phyloP scores from a whole-genome alignment of 2,329 filamentous ascomycete genomes.

The Scedosporium boydii region DNA sequence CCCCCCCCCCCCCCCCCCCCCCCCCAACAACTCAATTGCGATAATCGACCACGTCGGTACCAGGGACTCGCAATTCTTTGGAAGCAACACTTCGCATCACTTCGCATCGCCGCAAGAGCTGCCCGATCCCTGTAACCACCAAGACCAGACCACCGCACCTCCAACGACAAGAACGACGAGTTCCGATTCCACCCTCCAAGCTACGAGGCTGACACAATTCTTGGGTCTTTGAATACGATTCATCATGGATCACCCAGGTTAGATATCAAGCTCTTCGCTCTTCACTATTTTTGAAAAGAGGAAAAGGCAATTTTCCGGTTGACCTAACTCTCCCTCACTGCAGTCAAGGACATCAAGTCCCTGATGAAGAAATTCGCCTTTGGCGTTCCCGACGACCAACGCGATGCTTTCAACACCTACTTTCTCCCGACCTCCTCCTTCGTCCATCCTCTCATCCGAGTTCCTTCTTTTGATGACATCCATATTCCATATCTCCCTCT shows the following conservation, averaged over 20 bases:
- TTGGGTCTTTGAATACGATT: background rate
- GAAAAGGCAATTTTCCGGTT: background rate
- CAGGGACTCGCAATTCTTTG: too few species aligned
- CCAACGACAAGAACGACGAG: too few species aligned
- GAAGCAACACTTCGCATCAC: too few species aligned
- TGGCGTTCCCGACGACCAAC: slow-evolving; percentile 56
- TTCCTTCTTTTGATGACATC: background rate
- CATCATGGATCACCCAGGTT: slow-evolving; percentile 6
- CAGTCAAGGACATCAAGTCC: slow-evolving; percentile 48
- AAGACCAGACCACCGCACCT: too few species aligned
- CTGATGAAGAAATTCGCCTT: slow-evolving; percentile 63
- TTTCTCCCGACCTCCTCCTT: slow-evolving; percentile 67
- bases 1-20: too few species aligned
- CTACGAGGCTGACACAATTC: background rate
- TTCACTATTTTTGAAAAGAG: too few species aligned
- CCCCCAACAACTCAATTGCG: too few species aligned
- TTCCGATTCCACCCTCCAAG: too few species aligned
- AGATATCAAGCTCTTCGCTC: background rate
- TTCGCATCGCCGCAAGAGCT: too few species aligned
- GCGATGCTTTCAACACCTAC: slow-evolving; percentile 56
- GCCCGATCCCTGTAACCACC: background rate
- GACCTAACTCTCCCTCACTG: background rate
- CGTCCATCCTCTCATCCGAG: slow-evolving; percentile 61
- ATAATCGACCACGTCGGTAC: too few species aligned
- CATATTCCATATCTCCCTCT: background rate